Evolutionary conservation across 306 rosid species (phyloP).

Genomic region (Medicago arabica): DNA sequence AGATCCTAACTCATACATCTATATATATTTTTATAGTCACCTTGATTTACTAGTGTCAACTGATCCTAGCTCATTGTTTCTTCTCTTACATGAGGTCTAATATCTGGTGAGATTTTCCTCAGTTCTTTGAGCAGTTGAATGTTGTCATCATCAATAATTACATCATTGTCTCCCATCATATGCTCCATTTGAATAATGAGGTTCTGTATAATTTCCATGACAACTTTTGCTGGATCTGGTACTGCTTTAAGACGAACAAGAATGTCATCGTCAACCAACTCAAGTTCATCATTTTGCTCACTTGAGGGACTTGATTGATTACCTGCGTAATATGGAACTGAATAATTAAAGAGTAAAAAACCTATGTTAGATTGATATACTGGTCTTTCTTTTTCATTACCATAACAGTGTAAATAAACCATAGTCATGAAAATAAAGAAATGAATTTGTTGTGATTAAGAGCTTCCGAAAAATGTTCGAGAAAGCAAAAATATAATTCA

Average conservation of each 20-base stretch:
- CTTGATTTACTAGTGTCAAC: background rate
- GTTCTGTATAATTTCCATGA: background rate
- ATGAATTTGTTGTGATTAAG: too few relatives aligned
- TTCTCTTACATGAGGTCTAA: background rate
- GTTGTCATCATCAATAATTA: constrained; percentile 23
- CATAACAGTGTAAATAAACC: too few relatives aligned
- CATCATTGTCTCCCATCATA: background rate
- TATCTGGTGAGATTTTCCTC: too few relatives aligned
- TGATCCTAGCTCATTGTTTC: constrained; percentile 16
- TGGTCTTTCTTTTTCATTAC: too few relatives aligned
- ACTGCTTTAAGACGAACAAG: background rate
- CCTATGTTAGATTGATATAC: too few relatives aligned
- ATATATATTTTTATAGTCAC: too few relatives aligned
- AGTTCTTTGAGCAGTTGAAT: constrained; percentile 11
- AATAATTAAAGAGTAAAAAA: too few relatives aligned
- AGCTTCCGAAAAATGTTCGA: too few relatives aligned
- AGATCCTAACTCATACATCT: too few relatives aligned
- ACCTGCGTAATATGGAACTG: too few relatives aligned
- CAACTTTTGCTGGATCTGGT: background rate
- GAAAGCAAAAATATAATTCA: too few relatives aligned
- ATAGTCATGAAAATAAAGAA: too few relatives aligned
- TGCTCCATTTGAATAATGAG: background rate
- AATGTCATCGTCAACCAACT: background rate
- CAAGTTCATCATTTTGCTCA: background rate
- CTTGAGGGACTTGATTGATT: background rate